These are phyloP conservation scores for Hevea brasiliensis DNA, from an alignment of 345 rosid genomes.

Conservation along the genomic window DNA sequence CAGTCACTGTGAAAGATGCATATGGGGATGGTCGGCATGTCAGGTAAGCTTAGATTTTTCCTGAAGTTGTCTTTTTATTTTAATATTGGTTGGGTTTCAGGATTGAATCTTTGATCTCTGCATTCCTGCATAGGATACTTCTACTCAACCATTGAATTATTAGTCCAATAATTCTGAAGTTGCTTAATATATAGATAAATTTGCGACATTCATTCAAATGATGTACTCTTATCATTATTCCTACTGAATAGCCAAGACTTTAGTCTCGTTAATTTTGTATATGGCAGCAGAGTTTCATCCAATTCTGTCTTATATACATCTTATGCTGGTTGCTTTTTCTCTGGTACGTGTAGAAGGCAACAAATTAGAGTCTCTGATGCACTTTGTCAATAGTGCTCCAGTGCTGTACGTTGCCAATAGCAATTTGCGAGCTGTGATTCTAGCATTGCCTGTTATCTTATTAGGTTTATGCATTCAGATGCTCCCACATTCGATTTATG, in stretches of 20 bases:
- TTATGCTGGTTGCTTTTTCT: neutral
- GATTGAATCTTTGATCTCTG: too few relatives aligned
- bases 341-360: neutral
- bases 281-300: neutral
- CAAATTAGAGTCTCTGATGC: conserved; percentile 7
- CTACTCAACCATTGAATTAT: too few relatives aligned
- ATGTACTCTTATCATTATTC: too few relatives aligned
- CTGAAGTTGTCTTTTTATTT: neutral
- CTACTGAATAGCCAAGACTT: too few relatives aligned
- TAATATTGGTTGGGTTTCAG: too few relatives aligned
- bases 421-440: neutral
- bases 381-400: neutral
- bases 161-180: too few relatives aligned
- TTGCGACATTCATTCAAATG: neutral
- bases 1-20: conserved; percentile 75
- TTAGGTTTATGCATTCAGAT: conserved; percentile 1
- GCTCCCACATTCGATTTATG: neutral
- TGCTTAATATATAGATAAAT: neutral
- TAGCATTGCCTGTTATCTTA: neutral
- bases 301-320: neutral
- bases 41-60: conserved; percentile 42
- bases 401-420: neutral
- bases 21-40: conserved; percentile 98
- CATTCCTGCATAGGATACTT: too few relatives aligned
- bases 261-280: too few relatives aligned